Percentiles rank a stretch among this genome's conserved stretches.
Evolutionary conservation across 179 eudicot genomes (phyloP).

Genomic region (Patellifolia procumbens): DNA sequence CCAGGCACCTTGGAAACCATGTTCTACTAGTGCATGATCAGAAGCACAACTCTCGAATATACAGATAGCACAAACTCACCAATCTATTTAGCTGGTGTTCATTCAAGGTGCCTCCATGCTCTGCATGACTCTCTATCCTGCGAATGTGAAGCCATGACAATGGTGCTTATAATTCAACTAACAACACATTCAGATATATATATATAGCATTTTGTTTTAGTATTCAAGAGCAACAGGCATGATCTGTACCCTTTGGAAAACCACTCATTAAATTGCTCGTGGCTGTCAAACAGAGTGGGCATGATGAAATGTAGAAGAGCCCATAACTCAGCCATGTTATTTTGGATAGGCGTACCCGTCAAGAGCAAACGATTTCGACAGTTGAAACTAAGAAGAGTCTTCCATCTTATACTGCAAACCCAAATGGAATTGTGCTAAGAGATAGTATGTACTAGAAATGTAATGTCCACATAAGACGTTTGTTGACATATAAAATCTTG

Average conservation of each 20-base stretch:
- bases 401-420: slow-evolving; percentile 92
- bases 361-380: slow-evolving; percentile 95
- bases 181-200: neutral
- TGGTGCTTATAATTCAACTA: neutral
- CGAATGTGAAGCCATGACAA: slow-evolving; percentile 25
- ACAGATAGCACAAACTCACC: slow-evolving; percentile 49
- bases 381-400: slow-evolving; percentile 91
- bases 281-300: slow-evolving; percentile 96
- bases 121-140: slow-evolving; percentile 99
- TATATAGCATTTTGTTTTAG: neutral
- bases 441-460: neutral
- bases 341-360: slow-evolving; percentile 93
- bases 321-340: slow-evolving; percentile 98
- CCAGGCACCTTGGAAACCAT: neutral
- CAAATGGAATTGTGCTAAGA: slow-evolving; percentile 13
- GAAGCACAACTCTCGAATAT: neutral
- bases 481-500: neutral
- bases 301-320: slow-evolving; percentile 89
- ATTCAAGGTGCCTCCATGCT: slow-evolving; percentile 98
- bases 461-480: neutral
- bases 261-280: slow-evolving; percentile 94
- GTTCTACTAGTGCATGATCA: neutral
- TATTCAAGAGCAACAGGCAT: slow-evolving; percentile 7
- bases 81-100: slow-evolving; percentile 97
- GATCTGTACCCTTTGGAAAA: slow-evolving; percentile 90